Evolutionary conservation across 2,329 filamentous ascomycete genomes (phyloP).

Genomic region (Aspergillus glaucus): DNA sequence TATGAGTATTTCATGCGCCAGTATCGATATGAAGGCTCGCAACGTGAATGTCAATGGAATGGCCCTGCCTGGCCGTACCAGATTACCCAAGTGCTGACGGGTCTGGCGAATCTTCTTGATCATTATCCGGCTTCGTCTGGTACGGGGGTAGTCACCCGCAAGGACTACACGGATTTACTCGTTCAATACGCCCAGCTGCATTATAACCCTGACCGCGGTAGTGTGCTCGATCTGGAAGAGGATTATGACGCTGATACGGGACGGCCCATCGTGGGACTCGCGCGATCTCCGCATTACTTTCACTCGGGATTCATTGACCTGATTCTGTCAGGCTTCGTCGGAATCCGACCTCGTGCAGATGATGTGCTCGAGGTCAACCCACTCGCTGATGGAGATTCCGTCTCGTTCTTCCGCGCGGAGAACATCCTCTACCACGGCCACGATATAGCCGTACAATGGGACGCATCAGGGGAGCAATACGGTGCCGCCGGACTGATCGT

Average conservation of each 20-base stretch:
- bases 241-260: constrained; percentile 41
- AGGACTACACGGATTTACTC: constrained; percentile 34
- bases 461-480: constrained; percentile 15
- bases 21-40: constrained; percentile 27
- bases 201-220: constrained; percentile 25
- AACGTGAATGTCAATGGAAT: constrained; percentile 41
- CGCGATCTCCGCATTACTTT: constrained; percentile 41
- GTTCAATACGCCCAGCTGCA: constrained; percentile 37
- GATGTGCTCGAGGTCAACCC: constrained; percentile 38
- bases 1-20: constrained; percentile 41
- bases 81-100: constrained; percentile 36
- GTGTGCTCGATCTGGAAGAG: constrained; percentile 35
- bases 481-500: constrained; percentile 7
- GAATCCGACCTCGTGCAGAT: constrained; percentile 35
- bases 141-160: constrained; percentile 7
- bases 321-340: constrained; percentile 37
- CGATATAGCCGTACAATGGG: constrained; percentile 39
- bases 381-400: constrained; percentile 21
- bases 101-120: constrained; percentile 39
- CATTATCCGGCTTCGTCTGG: constrained; percentile 29
- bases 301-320: constrained; percentile 41
- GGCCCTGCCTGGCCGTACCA: constrained; percentile 43
- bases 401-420: constrained; percentile 39
- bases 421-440: constrained; percentile 39
- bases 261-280: constrained; percentile 36